Evolutionary conservation across 306 rosid species (phyloP).

Genomic region (Vigna nakashimae): DNA sequence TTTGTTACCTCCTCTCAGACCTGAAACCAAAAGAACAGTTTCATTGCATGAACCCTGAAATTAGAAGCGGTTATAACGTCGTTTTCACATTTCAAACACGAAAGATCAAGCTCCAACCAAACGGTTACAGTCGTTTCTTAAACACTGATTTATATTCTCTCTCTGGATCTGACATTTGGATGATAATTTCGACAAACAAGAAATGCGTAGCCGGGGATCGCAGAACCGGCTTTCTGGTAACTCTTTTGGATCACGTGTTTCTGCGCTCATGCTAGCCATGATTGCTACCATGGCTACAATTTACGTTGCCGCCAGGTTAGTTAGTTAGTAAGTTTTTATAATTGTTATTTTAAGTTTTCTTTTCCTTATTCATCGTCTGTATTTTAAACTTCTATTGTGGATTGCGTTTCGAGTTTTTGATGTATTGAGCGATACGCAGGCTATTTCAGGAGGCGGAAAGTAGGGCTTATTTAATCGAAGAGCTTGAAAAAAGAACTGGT

Average conservation of each 20-base stretch:
- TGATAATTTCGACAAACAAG: slow-evolving; percentile 28
- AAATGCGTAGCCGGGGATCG: slow-evolving; percentile 69
- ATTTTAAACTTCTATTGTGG: not conserved
- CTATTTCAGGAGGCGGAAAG: slow-evolving; percentile 75
- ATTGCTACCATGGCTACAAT: slow-evolving; percentile 71
- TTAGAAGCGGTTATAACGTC: slow-evolving; percentile 46
- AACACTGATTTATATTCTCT: not conserved
- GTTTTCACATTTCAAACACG: slow-evolving; percentile 38
- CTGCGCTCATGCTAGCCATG: slow-evolving; percentile 59
- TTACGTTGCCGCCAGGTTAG: slow-evolving; percentile 79
- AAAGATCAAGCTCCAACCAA: slow-evolving; percentile 20
- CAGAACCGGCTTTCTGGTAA: slow-evolving; percentile 64
- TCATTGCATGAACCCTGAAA: slow-evolving; percentile 3
- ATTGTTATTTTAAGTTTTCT: not conserved
- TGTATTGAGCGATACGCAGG: slow-evolving; percentile 45
- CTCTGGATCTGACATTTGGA: slow-evolving; percentile 48
- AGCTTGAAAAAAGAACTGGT: slow-evolving; percentile 54
- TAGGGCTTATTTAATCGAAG: slow-evolving; percentile 61
- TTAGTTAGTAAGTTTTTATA: no score
- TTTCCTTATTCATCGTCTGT: not conserved
- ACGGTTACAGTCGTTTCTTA: not conserved
- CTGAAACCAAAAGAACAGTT: slow-evolving; percentile 27
- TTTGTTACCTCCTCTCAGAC: not conserved
- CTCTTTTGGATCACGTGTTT: slow-evolving; percentile 60
- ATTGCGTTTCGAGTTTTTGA: not conserved